Evolutionary conservation across 2,329 filamentous ascomycete genomes (phyloP).

Genomic region (Fonsecaea monophora): DNA sequence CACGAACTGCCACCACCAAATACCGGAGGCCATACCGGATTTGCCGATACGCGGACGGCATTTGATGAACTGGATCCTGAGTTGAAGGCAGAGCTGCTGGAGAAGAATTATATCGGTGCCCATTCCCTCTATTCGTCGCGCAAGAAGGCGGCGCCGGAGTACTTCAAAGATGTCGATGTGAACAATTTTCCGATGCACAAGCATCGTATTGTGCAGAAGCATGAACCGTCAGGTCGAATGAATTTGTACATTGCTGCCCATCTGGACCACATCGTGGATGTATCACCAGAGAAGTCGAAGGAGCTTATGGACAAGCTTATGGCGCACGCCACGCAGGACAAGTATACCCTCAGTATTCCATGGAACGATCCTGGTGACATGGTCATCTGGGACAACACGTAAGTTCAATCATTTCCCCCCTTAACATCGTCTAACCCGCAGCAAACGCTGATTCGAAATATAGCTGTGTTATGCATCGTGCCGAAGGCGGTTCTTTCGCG

Average conservation of each 20-base stretch:
- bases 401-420: neutral
- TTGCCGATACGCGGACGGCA: slow-evolving; percentile 61
- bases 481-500: slow-evolving; percentile 56
- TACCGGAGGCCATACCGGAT: slow-evolving; percentile 61
- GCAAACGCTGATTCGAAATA: slow-evolving; percentile 9
- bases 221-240: slow-evolving; percentile 60
- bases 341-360: slow-evolving; percentile 55
- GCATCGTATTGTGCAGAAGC: slow-evolving; percentile 59
- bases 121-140: slow-evolving; percentile 62
- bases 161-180: slow-evolving; percentile 56
- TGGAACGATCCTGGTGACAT: slow-evolving; percentile 61
- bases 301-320: slow-evolving; percentile 48
- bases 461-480: slow-evolving; percentile 62
- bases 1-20: slow-evolving; percentile 57
- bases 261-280: slow-evolving; percentile 59
- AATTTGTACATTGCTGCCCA: slow-evolving; percentile 63
- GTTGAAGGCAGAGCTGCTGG: slow-evolving; percentile 48
- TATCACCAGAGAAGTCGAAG: slow-evolving; percentile 46
- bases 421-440: neutral
- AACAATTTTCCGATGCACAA: slow-evolving; percentile 48
- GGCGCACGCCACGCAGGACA: slow-evolving; percentile 55
- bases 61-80: slow-evolving; percentile 55
- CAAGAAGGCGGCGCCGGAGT: slow-evolving; percentile 59
- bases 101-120: slow-evolving; percentile 54
- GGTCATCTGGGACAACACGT: slow-evolving; percentile 66